These are phyloP conservation scores for Candida sanyaensis DNA, from an alignment of 1,139 yeast genomes.

Conservation along the genomic window DNA sequence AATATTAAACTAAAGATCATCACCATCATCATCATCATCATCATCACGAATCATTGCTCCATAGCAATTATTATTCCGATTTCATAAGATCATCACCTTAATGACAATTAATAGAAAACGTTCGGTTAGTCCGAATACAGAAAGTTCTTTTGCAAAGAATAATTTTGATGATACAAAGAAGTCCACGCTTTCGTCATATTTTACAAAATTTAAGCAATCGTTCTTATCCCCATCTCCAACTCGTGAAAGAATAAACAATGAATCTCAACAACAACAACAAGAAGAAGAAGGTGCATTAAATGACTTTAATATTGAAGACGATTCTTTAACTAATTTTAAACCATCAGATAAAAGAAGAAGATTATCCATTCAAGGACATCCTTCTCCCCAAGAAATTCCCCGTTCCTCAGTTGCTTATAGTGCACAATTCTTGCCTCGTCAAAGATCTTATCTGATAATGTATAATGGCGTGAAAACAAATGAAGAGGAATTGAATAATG, in stretches of 20 bases:
- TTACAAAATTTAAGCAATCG: conserved; percentile 3
- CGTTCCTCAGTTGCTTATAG: conserved; percentile 24
- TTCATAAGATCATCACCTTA: not conserved
- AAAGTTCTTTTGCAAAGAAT: not conserved
- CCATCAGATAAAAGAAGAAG: conserved; percentile 32
- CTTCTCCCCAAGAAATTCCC: conserved; percentile 26
- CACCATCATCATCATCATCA: not conserved
- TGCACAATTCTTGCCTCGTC: conserved; percentile 14
- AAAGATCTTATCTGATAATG: conserved; percentile 25
- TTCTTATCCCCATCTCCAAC: conserved; percentile 1
- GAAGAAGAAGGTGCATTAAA: too few species aligned
- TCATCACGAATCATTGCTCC: not conserved
- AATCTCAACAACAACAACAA: conserved; percentile 2
- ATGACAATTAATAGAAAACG: conserved; percentile 9
- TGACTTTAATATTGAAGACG: conserved; percentile 12
- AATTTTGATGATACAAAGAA: not conserved
- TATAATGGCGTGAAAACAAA: conserved; percentile 24
- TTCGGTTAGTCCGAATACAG: conserved; percentile 19
- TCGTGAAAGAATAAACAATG: not conserved
- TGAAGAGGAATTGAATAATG: conserved; percentile 28
- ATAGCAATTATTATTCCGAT: not conserved
- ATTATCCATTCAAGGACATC: conserved; percentile 28
- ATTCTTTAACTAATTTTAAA: conserved; percentile 21
- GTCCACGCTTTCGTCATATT: conserved; percentile 1
- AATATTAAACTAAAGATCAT: not conserved